These are phyloP conservation scores for Fusarium keratoplasticum DNA, from an alignment of 2,329 filamentous ascomycete genomes.

Conservation along the genomic window DNA sequence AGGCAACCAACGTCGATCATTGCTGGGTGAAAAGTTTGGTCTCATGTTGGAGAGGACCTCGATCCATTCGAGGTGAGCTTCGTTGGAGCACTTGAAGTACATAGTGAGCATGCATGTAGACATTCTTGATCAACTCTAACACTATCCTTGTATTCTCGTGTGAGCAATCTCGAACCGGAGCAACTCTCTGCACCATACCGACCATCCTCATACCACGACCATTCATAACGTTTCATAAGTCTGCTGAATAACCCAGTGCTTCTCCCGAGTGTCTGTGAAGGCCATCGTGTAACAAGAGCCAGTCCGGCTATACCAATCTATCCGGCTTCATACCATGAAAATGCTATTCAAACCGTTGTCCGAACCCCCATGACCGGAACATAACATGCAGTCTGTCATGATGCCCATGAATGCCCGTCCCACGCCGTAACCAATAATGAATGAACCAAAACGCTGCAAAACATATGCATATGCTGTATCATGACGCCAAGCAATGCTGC, in stretches of 20 bases:
- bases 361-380: constrained; percentile 6
- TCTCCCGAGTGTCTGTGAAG: neutral
- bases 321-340: neutral
- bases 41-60: neutral
- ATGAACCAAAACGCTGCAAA: neutral
- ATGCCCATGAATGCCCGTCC: constrained; percentile 2
- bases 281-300: neutral
- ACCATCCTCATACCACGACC: neutral
- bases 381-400: constrained; percentile 10
- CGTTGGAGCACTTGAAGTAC: neutral
- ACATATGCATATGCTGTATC: constrained; percentile 1
- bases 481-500: constrained; percentile 23
- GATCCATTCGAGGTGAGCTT: neutral
- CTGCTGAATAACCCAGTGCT: neutral
- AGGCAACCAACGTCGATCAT: neutral
- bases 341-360: neutral
- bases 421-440: constrained; percentile 1
- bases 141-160: neutral
- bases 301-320: neutral
- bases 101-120: neutral
- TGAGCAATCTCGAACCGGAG: neutral
- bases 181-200: neutral
- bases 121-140: neutral
- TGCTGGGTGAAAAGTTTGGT: neutral
- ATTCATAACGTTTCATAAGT: neutral